These are phyloP conservation scores for Psilocybe sp. DNA, from an alignment of 768 basidiomycete genomes.

Conservation along the genomic window DNA sequence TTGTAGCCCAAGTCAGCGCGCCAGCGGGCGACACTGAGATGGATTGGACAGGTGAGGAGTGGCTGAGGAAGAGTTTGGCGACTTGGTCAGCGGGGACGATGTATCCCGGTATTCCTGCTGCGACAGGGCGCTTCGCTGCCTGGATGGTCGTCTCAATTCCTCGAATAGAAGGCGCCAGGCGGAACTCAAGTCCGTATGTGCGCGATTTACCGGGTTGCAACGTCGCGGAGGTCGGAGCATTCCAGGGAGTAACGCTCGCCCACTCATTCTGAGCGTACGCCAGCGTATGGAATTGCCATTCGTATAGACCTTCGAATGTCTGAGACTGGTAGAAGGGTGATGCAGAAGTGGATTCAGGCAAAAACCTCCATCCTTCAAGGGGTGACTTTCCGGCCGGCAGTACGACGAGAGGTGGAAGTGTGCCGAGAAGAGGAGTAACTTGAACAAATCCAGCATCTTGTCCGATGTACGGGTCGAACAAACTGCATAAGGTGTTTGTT, in stretches of 20 bases:
- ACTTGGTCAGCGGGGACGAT: conserved; percentile 46
- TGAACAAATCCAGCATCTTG: conserved; percentile 55
- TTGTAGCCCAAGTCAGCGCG: conserved; percentile 42
- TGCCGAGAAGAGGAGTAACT: conserved; percentile 51
- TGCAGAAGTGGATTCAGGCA: conserved; percentile 44
- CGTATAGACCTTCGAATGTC: conserved; percentile 57
- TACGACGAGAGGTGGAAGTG: conserved; percentile 49
- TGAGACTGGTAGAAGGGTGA: conserved; percentile 54
- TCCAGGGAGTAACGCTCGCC: conserved; percentile 51
- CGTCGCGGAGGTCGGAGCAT: conserved; percentile 44
- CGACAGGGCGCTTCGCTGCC: conserved; percentile 41
- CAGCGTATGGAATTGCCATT: conserved; percentile 59
- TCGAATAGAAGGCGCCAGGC: conserved; percentile 47
- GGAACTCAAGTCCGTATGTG: conserved; percentile 53
- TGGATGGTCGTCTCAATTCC: conserved; percentile 44
- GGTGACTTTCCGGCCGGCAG: conserved; percentile 43
- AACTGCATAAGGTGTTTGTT: conserved; percentile 49
- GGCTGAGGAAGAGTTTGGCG: conserved; percentile 51
- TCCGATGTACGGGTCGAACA: conserved; percentile 58
- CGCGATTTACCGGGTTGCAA: conserved; percentile 45
- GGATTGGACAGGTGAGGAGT: conserved; percentile 36
- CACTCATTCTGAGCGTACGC: conserved; percentile 58
- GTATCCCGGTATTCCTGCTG: conserved; percentile 51
- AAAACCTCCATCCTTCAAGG: conserved; percentile 59
- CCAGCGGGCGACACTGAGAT: conserved; percentile 43